Evolutionary conservation across 2,329 filamentous ascomycete species (phyloP), one percentile per base, ranked within the genome.

Genomic region (Phaeomoniella chlamydospora): DNA sequence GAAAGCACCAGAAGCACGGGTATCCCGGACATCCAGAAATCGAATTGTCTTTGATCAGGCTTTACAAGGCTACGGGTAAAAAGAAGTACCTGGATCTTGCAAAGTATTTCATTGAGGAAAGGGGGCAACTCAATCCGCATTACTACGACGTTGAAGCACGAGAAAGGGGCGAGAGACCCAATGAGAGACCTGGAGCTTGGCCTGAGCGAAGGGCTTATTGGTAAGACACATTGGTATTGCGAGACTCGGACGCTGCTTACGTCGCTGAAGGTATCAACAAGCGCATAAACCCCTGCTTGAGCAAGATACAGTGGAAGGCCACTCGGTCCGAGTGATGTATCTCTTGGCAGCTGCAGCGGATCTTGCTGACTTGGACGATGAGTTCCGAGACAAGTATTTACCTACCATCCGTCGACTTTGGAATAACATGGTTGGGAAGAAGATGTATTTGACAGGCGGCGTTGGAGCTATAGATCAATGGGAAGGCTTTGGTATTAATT

Each of bases 1-100:
- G 52, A 1, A 42, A 59, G 3, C 52, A 51, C 4, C 67, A 75
- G 44, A 56, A 59, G 15, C 68, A 68, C 37, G 74, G 69, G 4
- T 78, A 77, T 43, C 72, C 72, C 2, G 72, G 72, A 0, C 72
- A 76, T 44, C 67, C 69, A 0, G 65, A 70, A 45, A 65, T 70
- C 31, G 66, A 70, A 39, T 49, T 70, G 5, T 59, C 64, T 5
- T 48, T 70, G 6, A 43, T 70, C 4, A 49, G 66, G 11, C 50
- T 69, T 3, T 61, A 62, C 35, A 50, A 58, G 6, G 42, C 53
- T 2, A 67, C 63, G 0, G 31, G 45, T 1, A 46, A 61, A 36
- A 34, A 49, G 3, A 45, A 57, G 5, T 53, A 61, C 41, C 50
- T 64, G 1, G 54, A 59, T 1, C 54, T 77, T 2, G 71, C 69